These are phyloP conservation scores for Scedosporium minutisporum DNA, from an alignment of 2,329 filamentous ascomycete genomes.

Conservation along the genomic window DNA sequence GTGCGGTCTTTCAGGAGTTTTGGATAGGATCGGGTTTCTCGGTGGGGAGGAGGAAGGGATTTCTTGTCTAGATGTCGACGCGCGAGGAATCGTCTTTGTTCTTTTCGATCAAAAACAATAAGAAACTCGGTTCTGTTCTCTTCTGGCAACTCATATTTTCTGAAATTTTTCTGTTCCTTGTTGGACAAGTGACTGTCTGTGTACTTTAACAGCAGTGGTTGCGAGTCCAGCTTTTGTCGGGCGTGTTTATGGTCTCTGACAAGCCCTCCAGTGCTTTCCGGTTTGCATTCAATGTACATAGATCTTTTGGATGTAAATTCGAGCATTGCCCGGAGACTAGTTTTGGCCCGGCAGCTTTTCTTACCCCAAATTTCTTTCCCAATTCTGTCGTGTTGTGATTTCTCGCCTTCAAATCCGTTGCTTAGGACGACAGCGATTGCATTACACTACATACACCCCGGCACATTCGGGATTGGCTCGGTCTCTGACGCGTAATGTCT, in stretches of 20 bases:
- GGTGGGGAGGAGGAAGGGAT: background rate
- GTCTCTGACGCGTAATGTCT: background rate
- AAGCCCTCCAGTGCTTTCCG: conserved; percentile 9
- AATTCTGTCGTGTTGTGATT: background rate
- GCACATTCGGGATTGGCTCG: background rate
- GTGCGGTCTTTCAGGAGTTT: background rate
- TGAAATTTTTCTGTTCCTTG: conserved; percentile 11
- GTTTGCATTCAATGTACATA: conserved; percentile 13
- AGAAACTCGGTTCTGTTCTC: background rate
- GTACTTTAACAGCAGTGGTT: background rate
- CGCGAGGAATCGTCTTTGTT: background rate
- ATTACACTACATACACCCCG: background rate
- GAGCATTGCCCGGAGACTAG: conserved; percentile 26
- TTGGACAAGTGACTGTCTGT: conserved; percentile 9
- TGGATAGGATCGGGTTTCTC: background rate
- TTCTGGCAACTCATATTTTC: conserved; percentile 8
- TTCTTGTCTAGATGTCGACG: background rate
- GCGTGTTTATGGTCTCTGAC: conserved; percentile 29
- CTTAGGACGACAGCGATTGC: background rate
- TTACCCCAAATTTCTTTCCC: background rate
- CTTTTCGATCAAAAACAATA: conserved; percentile 1
- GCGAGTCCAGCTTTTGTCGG: conserved; percentile 14
- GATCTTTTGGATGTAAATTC: conserved; percentile 17
- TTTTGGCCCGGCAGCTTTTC: conserved; percentile 25
- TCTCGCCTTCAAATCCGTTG: background rate